These are phyloP conservation scores for Geoglossum glabrum DNA, from an alignment of 495 filamentous ascomycete species.

Conservation along the genomic window DNA sequence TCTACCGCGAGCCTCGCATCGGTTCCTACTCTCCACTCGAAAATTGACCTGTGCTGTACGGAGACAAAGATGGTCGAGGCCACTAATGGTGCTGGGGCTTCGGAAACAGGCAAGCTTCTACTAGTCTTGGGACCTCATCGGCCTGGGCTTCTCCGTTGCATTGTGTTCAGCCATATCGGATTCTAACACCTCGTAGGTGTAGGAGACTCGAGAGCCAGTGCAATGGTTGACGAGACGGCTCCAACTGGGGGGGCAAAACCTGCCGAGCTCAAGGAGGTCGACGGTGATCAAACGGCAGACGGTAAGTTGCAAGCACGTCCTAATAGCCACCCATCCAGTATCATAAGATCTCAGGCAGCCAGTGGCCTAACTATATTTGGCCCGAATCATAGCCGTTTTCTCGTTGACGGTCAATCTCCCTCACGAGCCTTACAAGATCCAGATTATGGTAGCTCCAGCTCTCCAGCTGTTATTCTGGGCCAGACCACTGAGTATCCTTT, in stretches of 20 bases:
- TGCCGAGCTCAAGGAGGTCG: not conserved
- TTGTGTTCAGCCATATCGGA: not conserved
- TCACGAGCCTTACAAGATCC: constrained; percentile 54
- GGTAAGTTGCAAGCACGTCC: not conserved
- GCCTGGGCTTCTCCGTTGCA: not conserved
- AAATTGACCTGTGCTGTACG: not conserved
- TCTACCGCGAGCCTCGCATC: not conserved
- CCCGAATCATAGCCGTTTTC: constrained; percentile 34
- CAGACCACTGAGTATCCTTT: not conserved
- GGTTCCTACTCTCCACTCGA: not conserved
- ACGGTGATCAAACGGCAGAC: not conserved
- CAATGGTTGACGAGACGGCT: not conserved
- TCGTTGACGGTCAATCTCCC: constrained; percentile 70
- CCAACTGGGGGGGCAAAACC: not conserved
- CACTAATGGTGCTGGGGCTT: not conserved
- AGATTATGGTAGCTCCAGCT: constrained; percentile 49
- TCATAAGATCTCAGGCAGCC: not conserved
- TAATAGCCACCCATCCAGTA: not conserved
- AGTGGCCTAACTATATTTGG: not conserved
- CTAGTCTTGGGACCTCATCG: not conserved
- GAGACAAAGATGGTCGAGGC: not conserved
- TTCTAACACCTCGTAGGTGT: not conserved
- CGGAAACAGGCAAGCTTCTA: not conserved
- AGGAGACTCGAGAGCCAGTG: not conserved
- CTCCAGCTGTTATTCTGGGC: not conserved